Base-by-base conservation (phyloP, 805 yeast genomes). In the Clavispora fructus region DNA sequence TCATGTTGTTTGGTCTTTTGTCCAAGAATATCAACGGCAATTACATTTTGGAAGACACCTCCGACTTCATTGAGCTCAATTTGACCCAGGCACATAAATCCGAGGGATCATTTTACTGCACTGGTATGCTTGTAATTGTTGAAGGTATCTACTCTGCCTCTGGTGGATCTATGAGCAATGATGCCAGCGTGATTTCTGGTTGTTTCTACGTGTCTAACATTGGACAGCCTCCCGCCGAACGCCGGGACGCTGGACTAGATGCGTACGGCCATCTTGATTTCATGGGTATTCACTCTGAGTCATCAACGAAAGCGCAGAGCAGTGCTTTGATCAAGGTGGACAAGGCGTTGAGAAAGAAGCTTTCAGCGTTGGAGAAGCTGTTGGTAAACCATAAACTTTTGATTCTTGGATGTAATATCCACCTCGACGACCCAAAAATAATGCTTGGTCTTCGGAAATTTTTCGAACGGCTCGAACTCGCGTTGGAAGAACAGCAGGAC, bases 181-280 rank as follows among this genome's bases (percentile, higher is more conserved):
- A 58, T 19, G 61, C 62, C 16, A 58, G 61, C 43, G 62, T 60
- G 28, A 61, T 68, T 29, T 67, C 72, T 27, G 77, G 77, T 3
- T 63, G 69, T 38, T 90, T 94, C 59, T 81, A 84, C 53, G 95
- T 85, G 1, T 75, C 85, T 27, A 77, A 85, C 5, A 74, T 94
- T 42, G 85, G 86, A 3, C 96, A 89, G 49, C 98, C 99, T 3
- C 90, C 94, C 0, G 84, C 89, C 3, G 99, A 94, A 61, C 72
- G 78, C 51, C 73, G 97, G 48, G 82, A 75, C 8, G 63, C 59
- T 0, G 74, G 95, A 1, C 58, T 82, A 46, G 91, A 85, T 25
- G 83, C 84, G 1, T 82, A 82, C 49, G 98, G 96, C 1, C 77
- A 85, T 53, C 56, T 87, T 23, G 98, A 94, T 62, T 83, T 90